Base-by-base conservation (phyloP, 2,329 filamentous ascomycete genomes). In the Cordyceps javanica region DNA sequence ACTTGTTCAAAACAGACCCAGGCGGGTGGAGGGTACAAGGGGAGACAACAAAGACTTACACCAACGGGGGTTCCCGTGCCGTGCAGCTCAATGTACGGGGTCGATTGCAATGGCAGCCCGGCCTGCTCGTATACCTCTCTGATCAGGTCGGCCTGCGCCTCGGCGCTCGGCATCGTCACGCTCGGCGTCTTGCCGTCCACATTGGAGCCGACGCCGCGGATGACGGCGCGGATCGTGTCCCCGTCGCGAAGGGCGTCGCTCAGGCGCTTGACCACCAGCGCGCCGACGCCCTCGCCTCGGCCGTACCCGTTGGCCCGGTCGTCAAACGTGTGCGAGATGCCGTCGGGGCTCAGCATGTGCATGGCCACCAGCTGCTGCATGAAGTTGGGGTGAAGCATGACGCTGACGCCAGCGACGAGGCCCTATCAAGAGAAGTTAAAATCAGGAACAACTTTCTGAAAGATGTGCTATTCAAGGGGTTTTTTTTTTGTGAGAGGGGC, bases 131-230 rank as follows among this genome's bases (percentile, higher is more conserved):
- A 74, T 0, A 65, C 64, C 9, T 60, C 57, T 58, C 62, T 49
- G 49, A 72, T 73, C 5, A 71, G 59, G 2, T 55, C 60, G 11
- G 55, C 63, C 67, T 82, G 80, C 2, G 77, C 75, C 3, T 68
- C 67, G 0, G 67, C 70, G 46, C 70, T 81, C 0, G 82, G 82
- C 70, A 80, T 75, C 0, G 80, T 82, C 48, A 84, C 79, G 3
- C 79, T 79, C 0, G 78, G 78, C 0, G 74, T 77, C 59, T 68
- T 76, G 26, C 82, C 82, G 63, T 85, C 81, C 60, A 76, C 73
- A 62, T 81, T 59, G 6, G 25, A n/a, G 7, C 19, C 25, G 6
- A 44, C 11, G 10, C 21, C 41, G 21, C 41, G 41, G 19, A 44
- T 44, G 21, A 44, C 21, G 19, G 21, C 21, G 21, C 21, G 21